A percentile compares a stretch with the other conserved stretches of the same genome.
These are phyloP conservation scores for Casuarina glauca DNA, from an alignment of 306 rosid species.

Conservation along the genomic window DNA sequence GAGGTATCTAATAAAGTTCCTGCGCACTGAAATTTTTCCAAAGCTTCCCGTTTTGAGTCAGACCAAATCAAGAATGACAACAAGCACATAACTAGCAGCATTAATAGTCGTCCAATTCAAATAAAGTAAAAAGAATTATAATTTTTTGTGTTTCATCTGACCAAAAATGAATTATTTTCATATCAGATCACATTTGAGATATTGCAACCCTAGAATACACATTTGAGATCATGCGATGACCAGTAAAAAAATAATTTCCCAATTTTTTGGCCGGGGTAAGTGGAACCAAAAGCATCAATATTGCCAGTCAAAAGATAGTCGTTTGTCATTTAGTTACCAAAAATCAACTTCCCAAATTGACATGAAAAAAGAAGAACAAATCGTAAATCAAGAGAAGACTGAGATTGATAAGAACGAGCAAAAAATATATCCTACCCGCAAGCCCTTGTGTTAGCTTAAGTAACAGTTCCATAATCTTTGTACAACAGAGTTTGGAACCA, in stretches of 20 bases:
- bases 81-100: not conserved
- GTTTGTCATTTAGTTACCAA: not conserved
- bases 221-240: not conserved
- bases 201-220: too few species aligned
- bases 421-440: not conserved
- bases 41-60: constrained; percentile 69
- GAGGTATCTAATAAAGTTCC: constrained; percentile 60
- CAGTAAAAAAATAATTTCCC: too few species aligned
- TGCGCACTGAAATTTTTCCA: constrained; percentile 77
- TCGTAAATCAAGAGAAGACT: not conserved
- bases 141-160: not conserved
- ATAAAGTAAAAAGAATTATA: not conserved
- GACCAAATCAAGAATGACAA: not conserved
- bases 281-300: not conserved
- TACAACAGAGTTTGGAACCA: not conserved
- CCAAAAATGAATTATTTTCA: not conserved
- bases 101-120: not conserved
- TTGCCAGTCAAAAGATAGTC: not conserved
- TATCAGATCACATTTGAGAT: not conserved
- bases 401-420: not conserved
- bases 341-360: not conserved
- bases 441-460: not conserved
- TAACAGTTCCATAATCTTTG: not conserved
- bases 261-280: not conserved
- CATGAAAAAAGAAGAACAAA: not conserved